Base-by-base conservation (phyloP, 306 rosid genomes). In the Quercus parvula region DNA sequence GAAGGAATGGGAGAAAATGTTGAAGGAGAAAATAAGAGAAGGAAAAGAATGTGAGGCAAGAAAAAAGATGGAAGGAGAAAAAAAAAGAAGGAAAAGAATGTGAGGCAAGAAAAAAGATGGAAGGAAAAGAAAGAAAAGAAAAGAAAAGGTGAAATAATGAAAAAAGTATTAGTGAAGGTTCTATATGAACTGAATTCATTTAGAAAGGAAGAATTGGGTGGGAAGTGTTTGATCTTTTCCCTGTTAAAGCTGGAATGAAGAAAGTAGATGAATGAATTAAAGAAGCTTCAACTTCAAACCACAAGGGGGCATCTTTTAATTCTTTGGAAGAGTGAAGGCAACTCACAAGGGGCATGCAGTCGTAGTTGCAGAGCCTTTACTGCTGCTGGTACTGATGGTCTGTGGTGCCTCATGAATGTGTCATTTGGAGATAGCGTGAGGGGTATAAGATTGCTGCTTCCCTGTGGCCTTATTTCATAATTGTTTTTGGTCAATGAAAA, bases 361-460 rank as follows among this genome's bases (percentile, higher is more conserved):
- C 82, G 63, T 87, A 86, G 89, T 86, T 81, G 80, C 85, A 81
- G 84, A 83, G 87, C 85, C 88, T 87, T 59, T 76, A 75, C 79
- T 73, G 86, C 89, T 82, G 87, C 88, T 84, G 88, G 85, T 85
- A 86, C 69, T 85, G 90, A 61, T 85, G 92, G 91, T 86, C 85
- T 79, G 61, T 85, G 86, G 80, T 88, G 80, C 87, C 83, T 87
- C 85, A 41, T 63, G 77, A 75, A 77, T 84, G 77, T 85, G 85
- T 83, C 85, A 67, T 85, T 84, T 84, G 73, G 82, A 75, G 78
- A 82, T 52, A 57, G 80, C 80, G 82, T 61, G 81, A 86, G 85
- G 86, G 89, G 87, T 88, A 83, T 81, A 88, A 84, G 83, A 84
- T 77, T 78, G 81, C 85, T 80, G 83, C 76, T 86, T 88, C 78